A percentile compares a stretch with the other conserved stretches of the same genome.
phyloP scores from a whole-genome alignment of 192 early-diverging fungal genomes.

The Coemansia sp. region DNA sequence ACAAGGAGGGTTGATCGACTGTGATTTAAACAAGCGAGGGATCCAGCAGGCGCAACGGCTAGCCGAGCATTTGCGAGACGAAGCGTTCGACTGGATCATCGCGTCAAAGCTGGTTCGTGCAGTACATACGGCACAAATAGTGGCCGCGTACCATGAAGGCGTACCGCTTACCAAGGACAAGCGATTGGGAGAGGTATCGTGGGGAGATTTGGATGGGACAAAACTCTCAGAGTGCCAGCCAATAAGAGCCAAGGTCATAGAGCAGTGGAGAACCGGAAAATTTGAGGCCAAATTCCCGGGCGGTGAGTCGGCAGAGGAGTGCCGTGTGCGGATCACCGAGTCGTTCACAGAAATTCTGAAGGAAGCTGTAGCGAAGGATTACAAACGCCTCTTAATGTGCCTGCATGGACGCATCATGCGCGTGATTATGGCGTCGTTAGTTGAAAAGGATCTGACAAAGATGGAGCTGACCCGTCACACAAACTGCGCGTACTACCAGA shows the following conservation, averaged over 20 bases:
- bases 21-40: constrained; percentile 34
- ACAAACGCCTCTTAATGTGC: constrained; percentile 28
- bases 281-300: constrained; percentile 33
- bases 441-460: constrained; percentile 34
- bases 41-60: constrained; percentile 27
- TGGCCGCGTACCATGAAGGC: constrained; percentile 23
- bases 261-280: constrained; percentile 30
- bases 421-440: constrained; percentile 44
- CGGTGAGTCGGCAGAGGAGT: constrained; percentile 50
- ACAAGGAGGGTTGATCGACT: constrained; percentile 38
- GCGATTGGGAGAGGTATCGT: constrained; percentile 50
- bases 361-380: constrained; percentile 5
- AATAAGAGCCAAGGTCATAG: constrained; percentile 9
- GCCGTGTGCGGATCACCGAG: constrained; percentile 18
- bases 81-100: constrained; percentile 40
- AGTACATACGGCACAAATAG: constrained; percentile 31
- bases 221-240: constrained; percentile 15
- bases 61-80: constrained; percentile 24
- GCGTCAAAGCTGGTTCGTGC: constrained; percentile 38
- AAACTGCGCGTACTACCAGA: constrained; percentile 48
- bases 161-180: constrained; percentile 27
- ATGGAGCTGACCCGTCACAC: constrained; percentile 41
- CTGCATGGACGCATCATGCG: constrained; percentile 48
- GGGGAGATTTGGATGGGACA: constrained; percentile 41
- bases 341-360: constrained; percentile 32